A percentile compares a stretch with the other conserved stretches of the same genome.
Evolutionary conservation across 805 yeast genomes (phyloP).

Genomic region (Metschnikowia santaceciliae): DNA sequence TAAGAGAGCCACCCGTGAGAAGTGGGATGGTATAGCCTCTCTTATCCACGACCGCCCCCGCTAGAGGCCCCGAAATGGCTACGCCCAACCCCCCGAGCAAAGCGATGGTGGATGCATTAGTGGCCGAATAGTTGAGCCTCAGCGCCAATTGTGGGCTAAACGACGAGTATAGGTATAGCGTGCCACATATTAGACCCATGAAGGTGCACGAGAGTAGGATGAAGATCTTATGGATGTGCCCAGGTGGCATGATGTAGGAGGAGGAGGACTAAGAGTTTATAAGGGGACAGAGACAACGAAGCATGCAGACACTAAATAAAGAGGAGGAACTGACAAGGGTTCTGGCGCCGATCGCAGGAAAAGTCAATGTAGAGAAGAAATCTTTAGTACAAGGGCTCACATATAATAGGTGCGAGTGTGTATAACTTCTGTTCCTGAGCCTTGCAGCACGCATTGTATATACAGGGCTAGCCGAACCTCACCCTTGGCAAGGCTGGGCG

Average conservation of each 20-base stretch:
- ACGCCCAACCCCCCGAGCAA: conserved; percentile 66
- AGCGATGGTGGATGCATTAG: conserved; percentile 62
- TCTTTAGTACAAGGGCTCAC: neutral
- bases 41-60: conserved; percentile 61
- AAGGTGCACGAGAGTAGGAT: conserved; percentile 25
- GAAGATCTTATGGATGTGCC: conserved; percentile 17
- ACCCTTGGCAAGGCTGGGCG: neutral
- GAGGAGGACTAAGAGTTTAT: neutral
- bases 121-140: conserved; percentile 53
- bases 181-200: conserved; percentile 62
- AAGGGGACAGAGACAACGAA: no score
- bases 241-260: neutral
- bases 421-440: neutral
- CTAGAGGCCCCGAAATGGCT: conserved; percentile 60
- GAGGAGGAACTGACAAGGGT: neutral
- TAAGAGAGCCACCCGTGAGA: conserved; percentile 45
- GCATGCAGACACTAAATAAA: neutral
- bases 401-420: neutral
- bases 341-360: neutral
- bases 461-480: neutral
- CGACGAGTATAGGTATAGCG: conserved; percentile 70
- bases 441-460: neutral
- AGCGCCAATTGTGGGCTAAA: conserved; percentile 74
- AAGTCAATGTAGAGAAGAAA: neutral
- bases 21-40: conserved; percentile 56